Evolutionary conservation across 805 yeast genomes (phyloP).

Genomic region (Ogataea paraovalis): DNA sequence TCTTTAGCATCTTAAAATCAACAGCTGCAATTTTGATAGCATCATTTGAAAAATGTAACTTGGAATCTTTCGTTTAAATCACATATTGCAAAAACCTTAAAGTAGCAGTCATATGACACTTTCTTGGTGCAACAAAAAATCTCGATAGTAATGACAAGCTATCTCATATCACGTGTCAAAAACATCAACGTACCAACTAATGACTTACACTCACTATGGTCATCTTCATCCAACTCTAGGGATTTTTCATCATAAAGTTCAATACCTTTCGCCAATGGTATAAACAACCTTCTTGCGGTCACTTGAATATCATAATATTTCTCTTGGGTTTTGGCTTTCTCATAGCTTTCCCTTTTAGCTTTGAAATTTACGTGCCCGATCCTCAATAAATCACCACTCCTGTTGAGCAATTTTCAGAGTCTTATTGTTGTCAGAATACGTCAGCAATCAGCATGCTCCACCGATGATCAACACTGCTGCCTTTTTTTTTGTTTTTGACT

Average conservation of each 20-base stretch:
- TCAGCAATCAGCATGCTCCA: too few species aligned
- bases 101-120: neutral
- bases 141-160: neutral
- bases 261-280: neutral
- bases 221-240: neutral
- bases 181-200: neutral
- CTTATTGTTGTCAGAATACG: too few species aligned
- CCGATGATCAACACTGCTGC: too few species aligned
- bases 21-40: neutral
- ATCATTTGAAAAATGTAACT: neutral
- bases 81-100: neutral
- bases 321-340: too few species aligned
- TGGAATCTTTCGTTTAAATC: neutral
- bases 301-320: slow-evolving; percentile 1
- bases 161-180: too few species aligned
- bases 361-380: too few species aligned
- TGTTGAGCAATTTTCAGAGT: too few species aligned
- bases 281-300: neutral
- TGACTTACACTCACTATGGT: neutral
- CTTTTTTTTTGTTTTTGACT: too few species aligned
- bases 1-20: neutral
- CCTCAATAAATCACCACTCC: too few species aligned
- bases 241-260: neutral
- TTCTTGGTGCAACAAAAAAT: neutral
- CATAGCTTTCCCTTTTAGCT: too few species aligned